Evolutionary conservation across 1,284 basidiomycete genomes (phyloP), one percentile per base, ranked within the genome.

Genomic region (Ceratobasidium sp.): DNA sequence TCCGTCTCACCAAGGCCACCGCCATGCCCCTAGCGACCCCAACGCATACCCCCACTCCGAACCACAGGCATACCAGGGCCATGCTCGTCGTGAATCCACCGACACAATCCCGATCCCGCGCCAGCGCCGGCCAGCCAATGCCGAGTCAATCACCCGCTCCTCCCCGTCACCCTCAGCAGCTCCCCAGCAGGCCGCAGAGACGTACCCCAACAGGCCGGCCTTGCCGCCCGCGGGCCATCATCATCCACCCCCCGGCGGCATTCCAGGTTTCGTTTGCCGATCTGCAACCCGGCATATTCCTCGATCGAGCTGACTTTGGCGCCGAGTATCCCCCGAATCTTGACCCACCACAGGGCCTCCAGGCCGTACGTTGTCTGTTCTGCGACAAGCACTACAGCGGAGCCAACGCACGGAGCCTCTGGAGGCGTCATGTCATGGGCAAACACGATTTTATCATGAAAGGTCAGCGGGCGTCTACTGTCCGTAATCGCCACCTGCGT

Each of bases 351-450:
- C 71, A 71, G 28, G 72, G 72, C n/a, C 61, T 75, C 14, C 60
- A 65, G 26, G 61, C 72, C 12, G 61, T 75, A 8, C 72, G 74
- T 3, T 75, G 74, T 30, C 69, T 75, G 14, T 75, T 71, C 55
- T 75, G 74, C 62, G 70, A 75, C 53, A 75, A 75, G 46, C 61
- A 73, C n/a, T 75, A 75, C 62, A 69, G 58, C 28, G 74, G 74
- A 12, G 65, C 72, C 16, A 75, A 75, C 46, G 74, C 74, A 10
- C 62, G 74, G 21, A 74, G 73, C n/a, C 74, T 75, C 52, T 75
- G 74, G 74, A 41, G 74, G 16, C 50, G 74, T 28, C 74, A 75
- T 67, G 72, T 75, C 21, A 71, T 67, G 32, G 73, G 72, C 18
- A 75, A 75, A 60, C 74, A 75, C 50, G 59, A 72, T 48, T 75